Base-by-base conservation (phyloP, 108 stramenopile species). In the Cyclotella kingstonii region DNA sequence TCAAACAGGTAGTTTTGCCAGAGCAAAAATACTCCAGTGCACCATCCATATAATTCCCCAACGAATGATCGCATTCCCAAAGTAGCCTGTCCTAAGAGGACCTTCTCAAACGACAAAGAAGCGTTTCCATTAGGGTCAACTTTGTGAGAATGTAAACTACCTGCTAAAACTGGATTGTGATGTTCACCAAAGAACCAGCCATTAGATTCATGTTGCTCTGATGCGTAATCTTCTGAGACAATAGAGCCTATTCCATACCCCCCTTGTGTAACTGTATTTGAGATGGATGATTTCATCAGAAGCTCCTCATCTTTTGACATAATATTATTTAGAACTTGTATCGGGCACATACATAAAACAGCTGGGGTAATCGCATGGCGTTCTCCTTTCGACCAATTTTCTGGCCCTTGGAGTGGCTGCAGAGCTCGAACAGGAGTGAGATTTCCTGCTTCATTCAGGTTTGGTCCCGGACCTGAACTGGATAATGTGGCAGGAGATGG, bases 1-100 rank as follows among this genome's bases (percentile, higher is more conserved):
- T 92, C 90, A 25, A 92, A 68, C 14, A 92, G 76, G 61, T 86
- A 87, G 54, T 92, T 92, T 40, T 92, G 85, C 15, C 82, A 69
- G 44, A 92, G 48, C 8, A 84, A 76, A 27, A 92, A 65, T 3
- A 60, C 28, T 21, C 82, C 84, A 6, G 73, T 70, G 23, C 82
- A 81, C 86, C 86, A 91, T 15, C 77, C 70, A 58, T 78, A 63
- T 5, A 59, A 44, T 60, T 78, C 80, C 28, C 67, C 64, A 42
- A 70, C 40, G 39, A 65, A 69, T 0, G 62, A 75, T 29, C 54
- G 67, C 45, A 60, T 54, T 17, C 72, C 84, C 25, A 87, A 72
- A 3, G 81, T 69, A 7, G 83, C 84, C 42, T 81, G 60, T 10
- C 89, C 89, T 41, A 90, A 77, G 14, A 80, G 42, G 25, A 85